phyloP scores from a whole-genome alignment of 2,329 filamentous ascomycete genomes.

The Arthrinium phaeospermum region DNA sequence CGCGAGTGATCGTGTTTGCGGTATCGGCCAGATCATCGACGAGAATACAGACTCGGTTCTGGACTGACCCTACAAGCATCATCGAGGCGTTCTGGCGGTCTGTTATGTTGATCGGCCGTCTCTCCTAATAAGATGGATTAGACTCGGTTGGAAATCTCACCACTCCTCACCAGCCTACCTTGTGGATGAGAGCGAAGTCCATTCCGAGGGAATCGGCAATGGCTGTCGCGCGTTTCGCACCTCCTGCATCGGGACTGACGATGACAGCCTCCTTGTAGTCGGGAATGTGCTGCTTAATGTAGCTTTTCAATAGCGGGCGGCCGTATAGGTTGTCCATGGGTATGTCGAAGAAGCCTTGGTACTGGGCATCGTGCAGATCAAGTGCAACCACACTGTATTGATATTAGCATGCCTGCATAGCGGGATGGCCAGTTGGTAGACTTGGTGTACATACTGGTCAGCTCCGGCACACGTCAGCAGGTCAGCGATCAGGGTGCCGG shows the following conservation, averaged over 20 bases:
- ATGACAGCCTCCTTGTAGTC: slow-evolving; percentile 87
- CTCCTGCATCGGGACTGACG: slow-evolving; percentile 94
- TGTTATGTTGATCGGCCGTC: slow-evolving; percentile 83
- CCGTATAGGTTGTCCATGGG: slow-evolving; percentile 98
- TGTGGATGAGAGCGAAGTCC: slow-evolving; percentile 97
- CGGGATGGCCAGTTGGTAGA: slow-evolving; percentile 31
- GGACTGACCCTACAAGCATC: slow-evolving; percentile 92
- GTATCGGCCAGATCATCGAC: slow-evolving; percentile 96
- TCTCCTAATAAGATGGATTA: slow-evolving; percentile 66
- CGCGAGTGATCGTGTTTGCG: slow-evolving; percentile 94
- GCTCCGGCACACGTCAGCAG: slow-evolving; percentile 93
- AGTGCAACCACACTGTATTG: slow-evolving; percentile 80
- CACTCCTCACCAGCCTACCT: slow-evolving; percentile 62
- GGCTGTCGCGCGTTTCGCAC: slow-evolving; percentile 92
- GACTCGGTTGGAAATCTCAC: slow-evolving; percentile 27
- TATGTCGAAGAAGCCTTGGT: slow-evolving; percentile 98
- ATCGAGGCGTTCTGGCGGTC: slow-evolving; percentile 92
- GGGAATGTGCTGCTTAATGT: slow-evolving; percentile 81
- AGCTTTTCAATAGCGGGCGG: slow-evolving; percentile 72
- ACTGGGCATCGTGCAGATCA: slow-evolving; percentile 95
- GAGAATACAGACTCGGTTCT: slow-evolving; percentile 81
- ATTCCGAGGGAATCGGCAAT: slow-evolving; percentile 93
- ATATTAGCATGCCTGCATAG: background rate
- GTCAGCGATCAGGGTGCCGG: slow-evolving; percentile 92
- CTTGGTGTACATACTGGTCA: slow-evolving; percentile 75